phyloP scores from a whole-genome alignment of 495 filamentous ascomycete genomes.

The Penicillium tannophilum region DNA sequence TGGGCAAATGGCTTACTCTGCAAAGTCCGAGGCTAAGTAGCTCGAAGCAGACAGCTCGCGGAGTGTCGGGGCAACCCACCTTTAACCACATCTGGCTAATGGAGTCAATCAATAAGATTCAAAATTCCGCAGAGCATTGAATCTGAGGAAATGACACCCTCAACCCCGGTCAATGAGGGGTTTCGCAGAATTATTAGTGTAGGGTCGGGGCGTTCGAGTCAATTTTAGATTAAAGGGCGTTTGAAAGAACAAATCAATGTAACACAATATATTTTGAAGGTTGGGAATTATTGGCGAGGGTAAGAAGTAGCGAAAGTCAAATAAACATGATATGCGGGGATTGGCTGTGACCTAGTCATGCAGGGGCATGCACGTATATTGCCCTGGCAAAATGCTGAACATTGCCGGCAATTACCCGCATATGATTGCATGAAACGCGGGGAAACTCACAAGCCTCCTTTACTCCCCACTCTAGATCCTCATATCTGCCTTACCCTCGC shows the following conservation, averaged over 20 bases:
- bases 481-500: neutral
- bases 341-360: neutral
- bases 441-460: neutral
- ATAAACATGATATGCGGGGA: neutral
- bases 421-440: neutral
- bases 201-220: neutral
- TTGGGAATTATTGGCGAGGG: neutral
- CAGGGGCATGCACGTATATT: neutral
- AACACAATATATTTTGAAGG: neutral
- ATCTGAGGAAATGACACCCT: neutral
- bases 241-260: neutral
- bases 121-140: neutral
- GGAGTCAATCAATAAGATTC: neutral
- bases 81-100: too few relatives aligned
- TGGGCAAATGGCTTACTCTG: too few relatives aligned
- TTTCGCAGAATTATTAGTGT: neutral
- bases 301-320: neutral
- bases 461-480: neutral
- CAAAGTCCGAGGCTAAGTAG: too few relatives aligned
- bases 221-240: neutral
- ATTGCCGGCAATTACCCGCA: neutral
- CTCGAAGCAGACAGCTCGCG: too few relatives aligned
- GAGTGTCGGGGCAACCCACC: too few relatives aligned
- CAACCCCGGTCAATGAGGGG: neutral
- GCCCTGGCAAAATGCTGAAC: neutral